Base-by-base conservation (phyloP, 2,329 filamentous ascomycete genomes). In the Chaetomiaceae sp. region DNA sequence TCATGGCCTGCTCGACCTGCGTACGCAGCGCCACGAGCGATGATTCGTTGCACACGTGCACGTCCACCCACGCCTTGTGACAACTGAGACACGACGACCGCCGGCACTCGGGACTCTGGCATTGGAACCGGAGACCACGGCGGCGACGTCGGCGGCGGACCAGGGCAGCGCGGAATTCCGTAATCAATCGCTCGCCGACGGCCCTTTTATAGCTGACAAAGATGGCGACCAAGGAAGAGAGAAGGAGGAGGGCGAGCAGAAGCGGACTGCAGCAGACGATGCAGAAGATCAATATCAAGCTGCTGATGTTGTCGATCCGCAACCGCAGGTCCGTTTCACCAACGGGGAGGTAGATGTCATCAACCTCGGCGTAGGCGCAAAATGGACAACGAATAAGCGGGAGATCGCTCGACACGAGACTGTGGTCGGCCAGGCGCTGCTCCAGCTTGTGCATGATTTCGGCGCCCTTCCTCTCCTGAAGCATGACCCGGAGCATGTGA, bases 1-100 rank as follows among this genome's bases (percentile, higher is more conserved):
- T 95, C 72, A 94, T 93, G 45, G 90, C 91, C 56, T 89, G 84
- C 68, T 97, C 93, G 54, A 97, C 84, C 55, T 91, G 86, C 1
- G 88, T 89, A 43, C 91, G 86, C 22, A 97, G 77, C 6, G 89
- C 86, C 12, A 88, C 78, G 41, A 85, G 79, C 34, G 85, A 83
- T 1, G 85, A 88, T 61, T 94, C 88, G 70, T 94, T 86, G 68
- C 93, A 97, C 47, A 86, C 78, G 65, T 98, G 93, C 2, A 91
- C 83, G 62, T 97, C 89, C 27, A 77, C 74, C 91, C 91, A 97
- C 12, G 79, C 74, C 56, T 91, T 91, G 52, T 75, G 73, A 65
- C 93, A 98, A 33, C 78, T 79, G 32, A 94, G 78, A 64, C 93
- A 98, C 32, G 89, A 95, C 6, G 75, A 62, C 3, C 81, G 80